A percentile compares a stretch with the other conserved stretches of the same genome.
Conservation (phyloP, 805 yeast species). For the Grigorovia humatica region DNA sequence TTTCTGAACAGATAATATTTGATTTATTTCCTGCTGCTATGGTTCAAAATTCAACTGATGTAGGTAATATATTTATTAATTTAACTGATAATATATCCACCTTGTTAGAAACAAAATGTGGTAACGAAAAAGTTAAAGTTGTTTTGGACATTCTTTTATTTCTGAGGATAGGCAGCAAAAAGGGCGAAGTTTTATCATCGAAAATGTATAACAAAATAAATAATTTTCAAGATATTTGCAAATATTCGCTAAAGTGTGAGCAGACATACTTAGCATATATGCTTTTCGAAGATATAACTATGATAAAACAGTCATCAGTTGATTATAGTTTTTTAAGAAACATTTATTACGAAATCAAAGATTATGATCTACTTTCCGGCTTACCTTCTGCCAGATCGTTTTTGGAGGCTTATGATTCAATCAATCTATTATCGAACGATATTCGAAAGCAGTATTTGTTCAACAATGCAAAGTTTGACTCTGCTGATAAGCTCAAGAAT, state of each 20-base stretch:
- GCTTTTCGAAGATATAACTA: constrained; percentile 28
- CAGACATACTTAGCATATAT: constrained; percentile 26
- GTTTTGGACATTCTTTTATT: constrained; percentile 20
- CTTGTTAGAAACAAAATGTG: constrained; percentile 4
- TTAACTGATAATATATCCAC: background rate
- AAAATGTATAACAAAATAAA: constrained; percentile 14
- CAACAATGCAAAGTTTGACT: constrained; percentile 48
- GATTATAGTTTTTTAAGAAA: constrained; percentile 12
- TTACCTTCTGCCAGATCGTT: constrained; percentile 50
- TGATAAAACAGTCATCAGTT: constrained; percentile 1
- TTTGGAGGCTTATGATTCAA: constrained; percentile 37
- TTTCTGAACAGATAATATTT: constrained; percentile 1
- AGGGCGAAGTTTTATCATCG: constrained; percentile 8
- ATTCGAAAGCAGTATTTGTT: constrained; percentile 39
- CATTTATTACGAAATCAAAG: constrained; percentile 47
- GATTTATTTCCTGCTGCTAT: constrained; percentile 12
- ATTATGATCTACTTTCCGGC: constrained; percentile 55
- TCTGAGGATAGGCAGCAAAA: constrained; percentile 18
- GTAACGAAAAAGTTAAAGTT: constrained; percentile 7
- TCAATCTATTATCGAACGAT: constrained; percentile 27
- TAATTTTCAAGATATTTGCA: constrained; percentile 7
- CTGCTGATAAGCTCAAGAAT: constrained; percentile 17
- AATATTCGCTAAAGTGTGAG: constrained; percentile 10
- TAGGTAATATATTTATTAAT: background rate
- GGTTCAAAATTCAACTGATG: background rate